Conservation (phyloP, 169 alveolate genomes). For the Theileria orientalis region DNA sequence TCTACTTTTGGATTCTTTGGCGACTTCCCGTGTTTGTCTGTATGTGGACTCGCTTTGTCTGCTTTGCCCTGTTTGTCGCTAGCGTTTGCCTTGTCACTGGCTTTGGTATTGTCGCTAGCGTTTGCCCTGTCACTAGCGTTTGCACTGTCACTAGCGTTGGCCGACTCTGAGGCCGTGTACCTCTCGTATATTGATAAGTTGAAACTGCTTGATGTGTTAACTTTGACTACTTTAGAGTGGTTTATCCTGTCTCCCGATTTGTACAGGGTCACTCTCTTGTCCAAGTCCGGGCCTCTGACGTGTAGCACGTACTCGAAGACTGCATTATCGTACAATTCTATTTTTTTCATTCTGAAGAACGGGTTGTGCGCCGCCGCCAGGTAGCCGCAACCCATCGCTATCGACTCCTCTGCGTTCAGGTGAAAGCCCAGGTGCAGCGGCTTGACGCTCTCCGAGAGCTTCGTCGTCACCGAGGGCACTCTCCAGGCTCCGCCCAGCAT, state of each 20-base stretch:
- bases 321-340: constrained; percentile 55
- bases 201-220: constrained; percentile 35
- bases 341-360: constrained; percentile 65
- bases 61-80: neutral
- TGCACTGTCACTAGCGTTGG: neutral
- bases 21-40: no score
- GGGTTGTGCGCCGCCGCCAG: constrained; percentile 75
- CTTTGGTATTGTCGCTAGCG: neutral
- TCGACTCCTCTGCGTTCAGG: constrained; percentile 77
- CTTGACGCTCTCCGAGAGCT: constrained; percentile 57
- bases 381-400: constrained; percentile 75
- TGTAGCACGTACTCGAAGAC: constrained; percentile 58
- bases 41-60: no score
- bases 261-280: constrained; percentile 33
- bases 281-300: constrained; percentile 18
- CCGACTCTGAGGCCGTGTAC: neutral
- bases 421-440: constrained; percentile 77
- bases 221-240: constrained; percentile 21
- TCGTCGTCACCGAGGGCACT: constrained; percentile 69
- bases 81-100: neutral
- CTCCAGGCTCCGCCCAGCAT: constrained; percentile 77
- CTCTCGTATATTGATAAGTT: constrained; percentile 18
- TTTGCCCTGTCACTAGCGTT: neutral
- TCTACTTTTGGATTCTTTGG: constrained; percentile 18
- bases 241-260: constrained; percentile 23